Percentiles rank a stretch among this genome's conserved stretches.
Conservation (phyloP, 2,329 filamentous ascomycete genomes). For the Colletotrichum sp. region DNA sequence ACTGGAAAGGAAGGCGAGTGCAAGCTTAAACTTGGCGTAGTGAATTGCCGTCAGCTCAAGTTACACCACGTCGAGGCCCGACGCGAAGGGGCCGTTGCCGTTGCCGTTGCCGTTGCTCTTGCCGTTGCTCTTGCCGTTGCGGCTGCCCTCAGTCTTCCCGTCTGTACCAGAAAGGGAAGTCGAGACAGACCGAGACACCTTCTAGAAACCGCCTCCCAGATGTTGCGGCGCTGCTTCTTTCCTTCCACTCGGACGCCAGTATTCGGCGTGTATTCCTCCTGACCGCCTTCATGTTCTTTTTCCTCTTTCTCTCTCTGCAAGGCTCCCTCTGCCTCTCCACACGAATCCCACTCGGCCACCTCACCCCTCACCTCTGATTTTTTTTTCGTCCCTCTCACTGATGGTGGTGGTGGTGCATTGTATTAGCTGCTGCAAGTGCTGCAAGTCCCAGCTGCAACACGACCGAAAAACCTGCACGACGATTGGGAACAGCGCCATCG, state of each 20-base stretch:
- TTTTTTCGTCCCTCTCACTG: not conserved
- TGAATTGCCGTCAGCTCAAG: not conserved
- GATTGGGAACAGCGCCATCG: not conserved
- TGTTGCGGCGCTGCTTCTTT: not conserved
- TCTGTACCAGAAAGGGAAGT: not conserved
- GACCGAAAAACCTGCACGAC: not conserved
- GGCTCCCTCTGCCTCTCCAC: not conserved
- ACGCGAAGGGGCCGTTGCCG: not conserved
- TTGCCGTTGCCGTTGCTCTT: not conserved
- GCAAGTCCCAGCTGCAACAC: not conserved
- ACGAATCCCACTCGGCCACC: slow-evolving; percentile 10
- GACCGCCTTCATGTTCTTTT: slow-evolving; percentile 16
- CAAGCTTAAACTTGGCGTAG: not conserved
- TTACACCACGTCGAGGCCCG: slow-evolving; percentile 7
- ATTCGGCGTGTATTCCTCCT: not conserved
- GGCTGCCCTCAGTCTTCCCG: not conserved
- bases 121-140: not conserved
- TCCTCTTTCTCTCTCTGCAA: not conserved
- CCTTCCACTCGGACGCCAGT: not conserved
- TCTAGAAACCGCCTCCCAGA: not conserved
- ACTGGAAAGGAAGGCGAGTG: not conserved
- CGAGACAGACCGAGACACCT: not conserved
- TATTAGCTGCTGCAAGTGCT: not conserved
- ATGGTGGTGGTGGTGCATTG: not conserved
- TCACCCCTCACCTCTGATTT: not conserved